Conservation (phyloP, 225 moss, liverwort and hornwort genomes). For the Physcomitrellopsis africana region DNA sequence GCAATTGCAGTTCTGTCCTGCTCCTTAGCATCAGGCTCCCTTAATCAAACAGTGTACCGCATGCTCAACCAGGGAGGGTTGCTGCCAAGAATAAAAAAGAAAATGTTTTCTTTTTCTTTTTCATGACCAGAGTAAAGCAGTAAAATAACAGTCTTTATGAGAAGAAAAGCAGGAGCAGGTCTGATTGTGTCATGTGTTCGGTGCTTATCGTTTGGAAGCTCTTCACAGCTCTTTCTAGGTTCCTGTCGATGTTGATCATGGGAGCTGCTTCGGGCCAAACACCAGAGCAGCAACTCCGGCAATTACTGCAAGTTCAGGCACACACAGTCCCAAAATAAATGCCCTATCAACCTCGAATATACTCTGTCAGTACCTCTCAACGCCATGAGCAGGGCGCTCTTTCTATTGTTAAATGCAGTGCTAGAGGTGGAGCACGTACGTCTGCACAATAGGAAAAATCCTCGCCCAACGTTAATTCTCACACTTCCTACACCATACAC, state of each 20-base stretch:
- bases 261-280: slow-evolving; percentile 93
- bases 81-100: too few species aligned
- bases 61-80: too few species aligned
- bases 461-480: slow-evolving; percentile 2
- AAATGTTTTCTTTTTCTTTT: too few species aligned
- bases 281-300: slow-evolving; percentile 93
- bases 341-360: slow-evolving; percentile 58
- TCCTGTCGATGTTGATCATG: slow-evolving; percentile 87
- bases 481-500: background rate
- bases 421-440: slow-evolving; percentile 46
- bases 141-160: background rate
- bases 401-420: slow-evolving; percentile 45
- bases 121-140: background rate
- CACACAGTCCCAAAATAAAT: slow-evolving; percentile 79
- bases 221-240: slow-evolving; percentile 86
- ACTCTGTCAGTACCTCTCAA: slow-evolving; percentile 30
- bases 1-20: too few species aligned
- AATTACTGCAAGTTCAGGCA: slow-evolving; percentile 94
- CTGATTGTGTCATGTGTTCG: background rate
- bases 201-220: slow-evolving; percentile 80
- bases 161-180: background rate
- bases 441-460: slow-evolving; percentile 27
- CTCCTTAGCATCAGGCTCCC: too few species aligned
- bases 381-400: slow-evolving; percentile 27
- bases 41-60: too few species aligned